phyloP scores from a whole-genome alignment of 192 early-diverging fungal species.

The Coemansia sp. region DNA sequence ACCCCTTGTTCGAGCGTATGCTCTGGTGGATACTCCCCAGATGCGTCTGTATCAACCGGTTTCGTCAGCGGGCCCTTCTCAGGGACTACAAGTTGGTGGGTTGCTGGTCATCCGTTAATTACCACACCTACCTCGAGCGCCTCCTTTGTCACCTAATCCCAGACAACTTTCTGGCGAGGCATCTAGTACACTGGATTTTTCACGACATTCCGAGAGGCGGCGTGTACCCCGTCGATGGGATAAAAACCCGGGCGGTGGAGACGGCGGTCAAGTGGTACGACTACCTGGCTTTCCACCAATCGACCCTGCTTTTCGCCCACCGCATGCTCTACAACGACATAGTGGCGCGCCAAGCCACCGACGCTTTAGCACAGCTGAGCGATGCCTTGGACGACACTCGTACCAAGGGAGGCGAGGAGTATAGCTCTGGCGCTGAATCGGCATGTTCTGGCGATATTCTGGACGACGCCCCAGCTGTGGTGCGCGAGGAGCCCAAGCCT shows the following conservation, averaged over 20 bases:
- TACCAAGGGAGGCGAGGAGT: too few relatives aligned
- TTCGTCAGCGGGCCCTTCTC: neutral
- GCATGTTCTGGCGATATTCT: too few relatives aligned
- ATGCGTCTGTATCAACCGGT: neutral
- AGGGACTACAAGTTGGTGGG: neutral
- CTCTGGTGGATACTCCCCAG: neutral
- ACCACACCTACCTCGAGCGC: neutral
- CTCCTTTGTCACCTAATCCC: neutral
- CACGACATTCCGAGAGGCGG: neutral
- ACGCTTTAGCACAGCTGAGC: neutral
- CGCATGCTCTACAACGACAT: neutral
- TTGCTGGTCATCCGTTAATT: neutral
- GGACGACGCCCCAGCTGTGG: too few relatives aligned
- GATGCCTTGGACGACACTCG: too few relatives aligned
- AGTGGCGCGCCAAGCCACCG: neutral
- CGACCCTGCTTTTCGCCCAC: neutral
- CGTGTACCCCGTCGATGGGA: neutral
- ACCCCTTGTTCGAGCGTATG: neutral
- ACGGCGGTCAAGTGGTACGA: neutral
- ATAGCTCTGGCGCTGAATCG: too few relatives aligned
- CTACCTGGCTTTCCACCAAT: neutral
- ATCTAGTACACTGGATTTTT: neutral
- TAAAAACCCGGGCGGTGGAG: neutral
- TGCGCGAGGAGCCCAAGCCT: too few relatives aligned
- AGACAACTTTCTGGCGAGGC: neutral